phyloP scores from a whole-genome alignment of 331 rosid genomes.

The Pyrus hybrid region DNA sequence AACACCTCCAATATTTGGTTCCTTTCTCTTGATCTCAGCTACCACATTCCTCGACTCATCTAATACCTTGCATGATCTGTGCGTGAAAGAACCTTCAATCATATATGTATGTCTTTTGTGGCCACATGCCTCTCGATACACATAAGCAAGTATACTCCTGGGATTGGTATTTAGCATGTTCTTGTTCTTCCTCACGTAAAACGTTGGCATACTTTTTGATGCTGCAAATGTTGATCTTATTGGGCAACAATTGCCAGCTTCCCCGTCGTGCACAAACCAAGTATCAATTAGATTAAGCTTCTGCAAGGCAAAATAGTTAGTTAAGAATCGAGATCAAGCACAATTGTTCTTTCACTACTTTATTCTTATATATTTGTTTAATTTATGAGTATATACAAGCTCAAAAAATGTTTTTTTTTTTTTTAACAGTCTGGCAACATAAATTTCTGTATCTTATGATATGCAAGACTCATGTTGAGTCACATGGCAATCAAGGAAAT shows the following conservation, averaged over 20 bases:
- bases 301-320: slow-evolving; percentile 23
- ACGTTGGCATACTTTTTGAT: slow-evolving; percentile 34
- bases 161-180: slow-evolving; percentile 32
- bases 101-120: slow-evolving; percentile 25
- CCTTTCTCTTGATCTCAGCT: slow-evolving; percentile 68
- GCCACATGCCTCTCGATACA: slow-evolving; percentile 26
- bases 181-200: slow-evolving; percentile 44
- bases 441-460: no score
- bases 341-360: neutral
- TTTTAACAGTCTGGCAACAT: no score
- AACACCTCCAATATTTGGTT: slow-evolving; percentile 34
- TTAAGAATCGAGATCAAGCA: neutral
- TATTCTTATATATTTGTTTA: neutral
- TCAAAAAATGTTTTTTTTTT: neutral
- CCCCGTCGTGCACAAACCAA: slow-evolving; percentile 71
- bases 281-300: slow-evolving; percentile 42
- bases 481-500: no score
- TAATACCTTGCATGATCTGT: slow-evolving; percentile 57
- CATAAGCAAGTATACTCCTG: slow-evolving; percentile 30
- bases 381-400: neutral
- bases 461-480: no score
- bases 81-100: slow-evolving; percentile 56
- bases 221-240: neutral
- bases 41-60: slow-evolving; percentile 47
- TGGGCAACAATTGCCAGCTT: slow-evolving; percentile 6